These are phyloP conservation scores for Pleurotus pulmonarius DNA, from an alignment of 768 basidiomycete species.

Conservation along the genomic window DNA sequence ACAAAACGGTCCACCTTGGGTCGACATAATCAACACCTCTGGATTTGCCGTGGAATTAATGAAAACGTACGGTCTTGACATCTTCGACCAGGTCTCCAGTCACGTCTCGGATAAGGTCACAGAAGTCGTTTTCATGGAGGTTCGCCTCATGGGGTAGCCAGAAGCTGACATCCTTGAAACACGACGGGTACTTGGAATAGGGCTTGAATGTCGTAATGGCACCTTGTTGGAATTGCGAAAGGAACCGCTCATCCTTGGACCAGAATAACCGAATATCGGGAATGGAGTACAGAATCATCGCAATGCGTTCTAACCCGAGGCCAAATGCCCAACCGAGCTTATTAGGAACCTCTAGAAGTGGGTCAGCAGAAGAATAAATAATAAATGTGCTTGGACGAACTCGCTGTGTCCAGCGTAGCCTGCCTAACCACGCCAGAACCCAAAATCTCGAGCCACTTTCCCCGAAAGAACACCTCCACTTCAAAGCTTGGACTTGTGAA, in stretches of 20 bases:
- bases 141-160: slow-evolving; percentile 62
- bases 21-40: background rate
- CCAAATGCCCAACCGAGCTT: slow-evolving; percentile 99
- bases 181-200: slow-evolving; percentile 90
- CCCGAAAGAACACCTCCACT: slow-evolving; percentile 94
- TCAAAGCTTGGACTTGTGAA: slow-evolving; percentile 98
- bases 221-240: slow-evolving; percentile 77
- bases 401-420: slow-evolving; percentile 80
- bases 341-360: slow-evolving; percentile 57
- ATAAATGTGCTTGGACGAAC: slow-evolving; percentile 41
- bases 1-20: slow-evolving; percentile 84
- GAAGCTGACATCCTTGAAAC: slow-evolving; percentile 94
- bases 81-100: slow-evolving; percentile 92
- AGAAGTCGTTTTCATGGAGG: slow-evolving; percentile 95
- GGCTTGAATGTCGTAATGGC: slow-evolving; percentile 81
- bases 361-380: slow-evolving; percentile 13
- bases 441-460: slow-evolving; percentile 95
- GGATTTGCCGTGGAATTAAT: background rate
- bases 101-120: slow-evolving; percentile 88
- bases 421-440: slow-evolving; percentile 92
- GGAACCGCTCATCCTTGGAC: slow-evolving; percentile 86
- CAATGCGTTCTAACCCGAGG: slow-evolving; percentile 93
- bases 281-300: slow-evolving; percentile 95
- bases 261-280: slow-evolving; percentile 99
- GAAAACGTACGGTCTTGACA: slow-evolving; percentile 69